Evolutionary conservation across 2,329 filamentous ascomycete genomes (phyloP).

Genomic region (Hansfordia pulvinata): DNA sequence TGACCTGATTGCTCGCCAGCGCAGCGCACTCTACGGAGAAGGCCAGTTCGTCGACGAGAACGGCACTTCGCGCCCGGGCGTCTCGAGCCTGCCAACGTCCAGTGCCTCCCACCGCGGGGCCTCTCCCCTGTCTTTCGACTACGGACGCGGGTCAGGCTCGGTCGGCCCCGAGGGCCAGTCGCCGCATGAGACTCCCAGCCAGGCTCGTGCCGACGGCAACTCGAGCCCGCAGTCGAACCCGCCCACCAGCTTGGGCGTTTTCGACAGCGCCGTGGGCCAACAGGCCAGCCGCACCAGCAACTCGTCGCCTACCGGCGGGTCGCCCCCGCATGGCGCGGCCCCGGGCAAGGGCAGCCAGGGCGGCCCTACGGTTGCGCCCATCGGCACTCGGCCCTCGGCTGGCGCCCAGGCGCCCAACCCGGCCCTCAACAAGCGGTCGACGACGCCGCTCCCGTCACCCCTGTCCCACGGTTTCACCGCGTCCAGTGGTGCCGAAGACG

Average conservation of each 20-base stretch:
- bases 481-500: conserved; percentile 33
- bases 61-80: conserved; percentile 48
- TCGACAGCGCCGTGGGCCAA: conserved; percentile 44
- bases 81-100: conserved; percentile 46
- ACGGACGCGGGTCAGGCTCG: conserved; percentile 27
- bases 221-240: conserved; percentile 67
- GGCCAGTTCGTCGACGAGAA: conserved; percentile 57
- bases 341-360: conserved; percentile 39
- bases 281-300: conserved; percentile 68
- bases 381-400: conserved; percentile 72
- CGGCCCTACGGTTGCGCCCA: conserved; percentile 67
- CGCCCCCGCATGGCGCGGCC: conserved; percentile 56
- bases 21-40: conserved; percentile 84
- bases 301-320: conserved; percentile 68
- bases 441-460: conserved; percentile 84
- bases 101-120: conserved; percentile 63
- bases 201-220: conserved; percentile 69
- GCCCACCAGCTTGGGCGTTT: conserved; percentile 42
- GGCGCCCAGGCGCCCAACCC: conserved; percentile 39
- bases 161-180: conserved; percentile 32
- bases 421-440: conserved; percentile 65
- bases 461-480: conserved; percentile 59
- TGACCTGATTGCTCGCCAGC: conserved; percentile 90
- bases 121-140: conserved; percentile 70
- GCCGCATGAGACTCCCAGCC: conserved; percentile 34